Conservation (phyloP, 495 filamentous ascomycete species). For the Pyronema omphalodes region DNA sequence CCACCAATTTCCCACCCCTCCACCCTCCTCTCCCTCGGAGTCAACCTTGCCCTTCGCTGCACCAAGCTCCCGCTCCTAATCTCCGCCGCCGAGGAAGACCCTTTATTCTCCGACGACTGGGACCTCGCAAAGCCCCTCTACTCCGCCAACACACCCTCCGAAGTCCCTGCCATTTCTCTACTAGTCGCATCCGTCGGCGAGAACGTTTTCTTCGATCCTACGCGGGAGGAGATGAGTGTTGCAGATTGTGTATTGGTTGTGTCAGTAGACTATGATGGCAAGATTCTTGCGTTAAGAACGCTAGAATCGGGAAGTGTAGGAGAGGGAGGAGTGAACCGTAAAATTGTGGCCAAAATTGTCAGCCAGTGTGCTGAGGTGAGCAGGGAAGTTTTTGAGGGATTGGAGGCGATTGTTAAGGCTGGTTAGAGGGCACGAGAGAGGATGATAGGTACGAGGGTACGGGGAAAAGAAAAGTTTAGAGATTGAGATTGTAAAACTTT, state of each 20-base stretch:
- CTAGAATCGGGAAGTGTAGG: constrained; percentile 17
- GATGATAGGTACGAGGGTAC: not conserved
- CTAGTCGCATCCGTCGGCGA: constrained; percentile 71
- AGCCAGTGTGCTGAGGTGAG: constrained; percentile 15
- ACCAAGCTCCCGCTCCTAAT: constrained; percentile 68
- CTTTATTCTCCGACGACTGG: constrained; percentile 98
- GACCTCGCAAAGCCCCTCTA: constrained; percentile 61
- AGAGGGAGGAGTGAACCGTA: constrained; percentile 15
- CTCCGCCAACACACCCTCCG: constrained; percentile 29
- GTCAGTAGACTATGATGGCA: constrained; percentile 4
- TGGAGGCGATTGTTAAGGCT: constrained; percentile 43
- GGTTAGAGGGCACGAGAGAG: not conserved
- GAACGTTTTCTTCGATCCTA: constrained; percentile 88
- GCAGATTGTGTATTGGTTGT: constrained; percentile 75
- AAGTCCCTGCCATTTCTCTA: constrained; percentile 55
- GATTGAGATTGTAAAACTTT: too few species aligned
- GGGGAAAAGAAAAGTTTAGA: not conserved
- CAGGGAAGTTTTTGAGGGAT: constrained; percentile 54
- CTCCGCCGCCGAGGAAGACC: constrained; percentile 80
- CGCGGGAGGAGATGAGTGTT: constrained; percentile 73
- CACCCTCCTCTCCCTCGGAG: constrained; percentile 78
- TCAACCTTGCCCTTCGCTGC: constrained; percentile 82
- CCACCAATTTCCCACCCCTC: constrained; percentile 81
- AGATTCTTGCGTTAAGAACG: constrained; percentile 19
- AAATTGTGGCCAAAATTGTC: constrained; percentile 15